phyloP scores from a whole-genome alignment of 345 rosid genomes.

The Balakata baccata region DNA sequence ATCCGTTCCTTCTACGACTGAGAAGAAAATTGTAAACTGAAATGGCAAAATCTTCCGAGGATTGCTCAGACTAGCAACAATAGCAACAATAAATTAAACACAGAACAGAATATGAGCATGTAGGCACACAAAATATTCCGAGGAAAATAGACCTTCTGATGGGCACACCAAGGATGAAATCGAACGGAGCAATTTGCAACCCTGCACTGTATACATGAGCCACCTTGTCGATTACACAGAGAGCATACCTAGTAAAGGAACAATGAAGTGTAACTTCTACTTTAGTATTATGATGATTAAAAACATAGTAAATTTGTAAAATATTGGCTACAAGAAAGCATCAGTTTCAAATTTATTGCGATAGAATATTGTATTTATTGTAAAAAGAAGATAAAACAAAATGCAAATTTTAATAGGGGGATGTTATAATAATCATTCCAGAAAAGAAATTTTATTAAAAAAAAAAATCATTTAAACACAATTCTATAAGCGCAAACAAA shows the following conservation, averaged over 20 bases:
- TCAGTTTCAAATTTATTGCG: background rate
- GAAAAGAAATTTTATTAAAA: too few species aligned
- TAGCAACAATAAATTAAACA: too few species aligned
- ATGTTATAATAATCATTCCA: too few species aligned
- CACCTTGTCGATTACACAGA: constrained; percentile 43
- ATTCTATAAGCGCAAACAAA: too few species aligned
- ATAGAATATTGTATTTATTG: background rate
- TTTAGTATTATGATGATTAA: background rate
- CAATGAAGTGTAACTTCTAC: background rate
- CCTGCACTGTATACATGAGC: constrained; percentile 50
- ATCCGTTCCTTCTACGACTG: background rate
- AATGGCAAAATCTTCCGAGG: background rate
- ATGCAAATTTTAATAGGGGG: too few species aligned
- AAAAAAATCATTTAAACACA: too few species aligned
- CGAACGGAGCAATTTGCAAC: constrained; percentile 37
- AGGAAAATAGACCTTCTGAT: constrained; percentile 37
- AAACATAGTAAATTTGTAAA: background rate
- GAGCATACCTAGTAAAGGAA: constrained; percentile 40
- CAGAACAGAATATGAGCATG: background rate
- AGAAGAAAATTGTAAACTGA: background rate
- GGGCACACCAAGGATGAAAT: constrained; percentile 63
- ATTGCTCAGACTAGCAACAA: background rate
- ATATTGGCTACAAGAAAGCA: background rate
- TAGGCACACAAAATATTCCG: background rate
- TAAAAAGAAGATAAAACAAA: background rate